These are phyloP conservation scores for Fusarium mundagurra DNA, from an alignment of 2,329 filamentous ascomycete species.

Conservation along the genomic window DNA sequence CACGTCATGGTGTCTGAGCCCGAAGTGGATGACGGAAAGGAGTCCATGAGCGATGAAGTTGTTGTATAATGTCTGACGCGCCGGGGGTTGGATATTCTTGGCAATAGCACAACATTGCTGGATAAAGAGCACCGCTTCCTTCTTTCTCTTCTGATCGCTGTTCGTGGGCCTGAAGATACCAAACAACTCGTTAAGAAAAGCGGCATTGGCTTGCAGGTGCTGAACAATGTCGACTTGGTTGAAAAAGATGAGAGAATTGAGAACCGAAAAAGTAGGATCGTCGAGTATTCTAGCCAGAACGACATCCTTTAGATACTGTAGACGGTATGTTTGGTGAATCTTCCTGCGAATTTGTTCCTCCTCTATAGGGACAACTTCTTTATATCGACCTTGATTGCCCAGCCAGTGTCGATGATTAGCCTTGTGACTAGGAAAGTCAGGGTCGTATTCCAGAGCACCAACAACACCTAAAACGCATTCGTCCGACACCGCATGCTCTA, in stretches of 20 bases:
- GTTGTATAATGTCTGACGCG: conserved; percentile 82
- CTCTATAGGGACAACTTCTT: conserved; percentile 94
- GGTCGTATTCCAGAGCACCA: conserved; percentile 95
- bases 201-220: conserved; percentile 84
- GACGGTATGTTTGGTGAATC: conserved; percentile 94
- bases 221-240: conserved; percentile 98
- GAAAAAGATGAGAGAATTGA: conserved; percentile 98
- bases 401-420: conserved; percentile 96
- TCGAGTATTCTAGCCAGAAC: conserved; percentile 95
- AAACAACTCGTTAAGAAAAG: conserved; percentile 87
- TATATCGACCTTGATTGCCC: conserved; percentile 87
- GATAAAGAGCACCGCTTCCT: conserved; percentile 94
- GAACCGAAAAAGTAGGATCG: conserved; percentile 95
- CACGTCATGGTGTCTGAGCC: conserved; percentile 85
- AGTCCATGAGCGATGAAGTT: conserved; percentile 91
- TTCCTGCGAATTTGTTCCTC: conserved; percentile 84
- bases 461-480: conserved; percentile 91
- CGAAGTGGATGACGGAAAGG: conserved; percentile 89
- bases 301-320: conserved; percentile 98
- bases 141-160: conserved; percentile 77
- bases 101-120: conserved; percentile 95
- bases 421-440: conserved; percentile 96
- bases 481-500: conserved; percentile 92
- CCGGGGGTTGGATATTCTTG: conserved; percentile 90
- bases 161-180: conserved; percentile 78